Evolutionary conservation across 2,329 filamentous ascomycete genomes (phyloP).

Genomic region (Ophiosphaerella herpotricha): DNA sequence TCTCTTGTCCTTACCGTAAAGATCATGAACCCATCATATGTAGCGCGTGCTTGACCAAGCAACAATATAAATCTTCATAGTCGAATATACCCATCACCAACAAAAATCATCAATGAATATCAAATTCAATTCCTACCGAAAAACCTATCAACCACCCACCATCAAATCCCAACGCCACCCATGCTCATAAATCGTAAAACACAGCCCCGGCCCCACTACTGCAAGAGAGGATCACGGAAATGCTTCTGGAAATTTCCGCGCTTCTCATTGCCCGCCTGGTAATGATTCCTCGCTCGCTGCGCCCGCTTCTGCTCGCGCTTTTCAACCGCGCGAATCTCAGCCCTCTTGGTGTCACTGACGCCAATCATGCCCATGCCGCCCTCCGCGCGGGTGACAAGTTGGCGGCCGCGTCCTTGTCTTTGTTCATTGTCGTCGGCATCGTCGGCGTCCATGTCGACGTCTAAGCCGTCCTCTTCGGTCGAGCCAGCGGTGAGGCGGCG

Average conservation of each 20-base stretch:
- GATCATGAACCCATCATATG: no score
- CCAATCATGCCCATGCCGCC: slow-evolving; percentile 78
- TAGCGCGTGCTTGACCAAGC: no score
- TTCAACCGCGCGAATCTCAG: slow-evolving; percentile 67
- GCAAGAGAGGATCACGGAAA: slow-evolving; percentile 64
- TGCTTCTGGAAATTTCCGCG: slow-evolving; percentile 78
- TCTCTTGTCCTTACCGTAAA: no score
- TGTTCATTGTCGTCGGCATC: slow-evolving; percentile 19
- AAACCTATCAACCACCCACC: no score
- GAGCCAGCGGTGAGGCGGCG: slow-evolving; percentile 63
- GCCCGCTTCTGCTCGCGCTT: slow-evolving; percentile 70
- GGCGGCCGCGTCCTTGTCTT: slow-evolving; percentile 36
- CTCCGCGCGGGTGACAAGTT: slow-evolving; percentile 67
- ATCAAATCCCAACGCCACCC: slow-evolving; percentile 1
- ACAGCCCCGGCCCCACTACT: slow-evolving; percentile 38
- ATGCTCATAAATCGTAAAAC: slow-evolving; percentile 9
- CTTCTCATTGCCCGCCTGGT: slow-evolving; percentile 73
- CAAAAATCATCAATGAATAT: no score
- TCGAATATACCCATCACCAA: no score
- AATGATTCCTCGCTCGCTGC: slow-evolving; percentile 61
- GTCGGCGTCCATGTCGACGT: slow-evolving; percentile 36
- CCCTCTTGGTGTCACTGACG: slow-evolving; percentile 75
- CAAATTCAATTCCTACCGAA: no score
- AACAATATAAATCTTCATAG: no score
- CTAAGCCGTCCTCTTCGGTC: slow-evolving; percentile 43